Evolutionary conservation across 2,329 filamentous ascomycete species (phyloP), one percentile per base, ranked within the genome.

Genomic region (Leptographium galeiforme): DNA sequence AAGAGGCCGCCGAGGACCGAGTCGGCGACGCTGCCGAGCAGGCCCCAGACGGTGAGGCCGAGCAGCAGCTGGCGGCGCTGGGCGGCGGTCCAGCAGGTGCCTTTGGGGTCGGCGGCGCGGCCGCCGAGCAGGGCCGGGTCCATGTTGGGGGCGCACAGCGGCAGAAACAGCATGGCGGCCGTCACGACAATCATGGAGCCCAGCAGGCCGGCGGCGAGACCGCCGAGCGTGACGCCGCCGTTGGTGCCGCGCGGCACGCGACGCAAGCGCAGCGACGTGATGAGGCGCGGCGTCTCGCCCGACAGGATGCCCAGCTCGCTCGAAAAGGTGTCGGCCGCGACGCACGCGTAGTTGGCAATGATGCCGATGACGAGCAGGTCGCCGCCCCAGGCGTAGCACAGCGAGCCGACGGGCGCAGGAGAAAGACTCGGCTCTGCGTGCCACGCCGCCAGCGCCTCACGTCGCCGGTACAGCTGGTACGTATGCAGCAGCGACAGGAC

Each of bases 241-340:
- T 98, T 98, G 44, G 93, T 97, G 50, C 93, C 93, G 1, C 80
- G 84, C 0, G 93, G 90, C 0, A 97, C 93, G 58, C 80, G 77
- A 55, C 86, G 83, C 62, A 93, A 76, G 6, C 70, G 81, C 16
- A 77, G 81, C 14, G 87, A 90, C 5, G 89, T 96, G 64, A 98
- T 91, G 40, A 98, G 79, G 39, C 90, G 82, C 10, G 93, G 93
- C 46, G 79, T 72, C 30, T 77, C 77, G 55, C 76, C 79, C 8
- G 90, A 85, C 13, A 98, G 75, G 54, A 98, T 98, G 14, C 93
- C 93, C 19, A 98, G 81, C 71, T 98, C 93, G 12, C 89, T 95
- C 54, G 87, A 90, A 66, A 96, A 93, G 0, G 93, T 98, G 67
- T 98, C 93, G 50, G 91, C 88, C 19, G 89, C 82, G 11, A 95